Percentiles rank a stretch among this genome's conserved stretches.
phyloP scores from a whole-genome alignment of 2,329 filamentous ascomycete species.

The Aspergillus pseudoglaucus region DNA sequence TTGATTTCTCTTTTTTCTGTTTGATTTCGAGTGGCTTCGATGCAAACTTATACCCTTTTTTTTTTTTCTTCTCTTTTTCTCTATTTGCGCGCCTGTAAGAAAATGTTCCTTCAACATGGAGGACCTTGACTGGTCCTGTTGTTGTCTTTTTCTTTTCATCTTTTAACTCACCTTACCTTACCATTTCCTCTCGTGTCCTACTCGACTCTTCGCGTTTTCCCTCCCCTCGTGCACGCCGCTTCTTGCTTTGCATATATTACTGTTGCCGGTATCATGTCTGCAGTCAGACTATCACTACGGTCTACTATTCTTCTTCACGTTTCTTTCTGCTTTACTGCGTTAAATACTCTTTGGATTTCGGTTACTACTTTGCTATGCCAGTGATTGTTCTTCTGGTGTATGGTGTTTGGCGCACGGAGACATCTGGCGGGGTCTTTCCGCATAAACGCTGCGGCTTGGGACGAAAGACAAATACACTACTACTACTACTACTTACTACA shows the following conservation, averaged over 20 bases:
- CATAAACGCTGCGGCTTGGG: constrained; percentile 12
- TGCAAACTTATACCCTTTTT: constrained; percentile 22
- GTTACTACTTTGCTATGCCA: constrained; percentile 14
- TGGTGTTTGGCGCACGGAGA: constrained; percentile 21
- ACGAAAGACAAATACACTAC: constrained; percentile 5
- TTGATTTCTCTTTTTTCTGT: constrained; percentile 6
- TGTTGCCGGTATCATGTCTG: constrained; percentile 11
- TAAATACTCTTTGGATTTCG: constrained; percentile 14
- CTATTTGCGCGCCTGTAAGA: constrained; percentile 17
- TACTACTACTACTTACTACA: background rate
- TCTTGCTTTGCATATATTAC: constrained; percentile 12
- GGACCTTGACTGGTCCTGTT: constrained; percentile 6
- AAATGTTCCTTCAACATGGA: constrained; percentile 11
- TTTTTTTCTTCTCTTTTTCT: constrained; percentile 8
- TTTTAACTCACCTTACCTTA: constrained; percentile 3
- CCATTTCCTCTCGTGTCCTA: background rate
- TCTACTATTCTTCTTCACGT: constrained; percentile 4
- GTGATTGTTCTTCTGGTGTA: constrained; percentile 14
- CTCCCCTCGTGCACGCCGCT: background rate
- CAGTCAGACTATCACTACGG: constrained; percentile 3
- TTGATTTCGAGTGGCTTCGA: constrained; percentile 18
- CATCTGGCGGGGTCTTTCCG: constrained; percentile 10
- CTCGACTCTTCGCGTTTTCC: constrained; percentile 1
- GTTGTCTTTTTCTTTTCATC: constrained; percentile 8
- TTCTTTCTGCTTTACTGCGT: constrained; percentile 5